Conservation (phyloP, 192 early-diverging fungal genomes). For the Mortierella alpina region DNA sequence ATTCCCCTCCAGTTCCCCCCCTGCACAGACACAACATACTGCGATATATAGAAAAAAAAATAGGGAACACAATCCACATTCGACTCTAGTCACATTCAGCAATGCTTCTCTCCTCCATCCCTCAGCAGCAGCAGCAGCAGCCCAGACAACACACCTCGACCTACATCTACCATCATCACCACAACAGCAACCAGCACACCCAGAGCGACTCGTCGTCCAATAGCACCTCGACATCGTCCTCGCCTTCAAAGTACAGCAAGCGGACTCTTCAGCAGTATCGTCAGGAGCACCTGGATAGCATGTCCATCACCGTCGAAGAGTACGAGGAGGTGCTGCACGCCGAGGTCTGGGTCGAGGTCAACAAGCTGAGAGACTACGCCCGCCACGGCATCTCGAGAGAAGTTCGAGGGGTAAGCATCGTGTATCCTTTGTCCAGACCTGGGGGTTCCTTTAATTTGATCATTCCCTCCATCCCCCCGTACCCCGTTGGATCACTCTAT, state of each 20-base stretch:
- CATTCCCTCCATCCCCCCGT: too few species aligned
- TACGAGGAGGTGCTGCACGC: slow-evolving; percentile 82
- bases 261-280: slow-evolving; percentile 45
- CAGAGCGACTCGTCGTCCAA: slow-evolving; percentile 23
- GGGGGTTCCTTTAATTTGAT: too few species aligned
- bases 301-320: slow-evolving; percentile 69
- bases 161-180: slow-evolving; percentile 41
- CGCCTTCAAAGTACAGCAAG: slow-evolving; percentile 50
- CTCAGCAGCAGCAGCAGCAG: slow-evolving; percentile 43
- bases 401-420: slow-evolving; percentile 69
- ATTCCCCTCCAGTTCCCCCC: background rate
- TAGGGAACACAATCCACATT: slow-evolving; percentile 6
- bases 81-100: slow-evolving; percentile 16
- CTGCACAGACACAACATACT: background rate
- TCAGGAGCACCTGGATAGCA: slow-evolving; percentile 48
- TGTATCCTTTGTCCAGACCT: background rate
- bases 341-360: slow-evolving; percentile 86
- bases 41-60: background rate
- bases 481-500: background rate
- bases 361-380: slow-evolving; percentile 77
- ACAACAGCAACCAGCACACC: slow-evolving; percentile 25
- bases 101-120: slow-evolving; percentile 56
- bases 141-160: slow-evolving; percentile 17
- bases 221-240: slow-evolving; percentile 23
- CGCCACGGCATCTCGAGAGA: slow-evolving; percentile 86